phyloP scores from a whole-genome alignment of 2,329 filamentous ascomycete genomes.

The Orbilia blumenaviensis region DNA sequence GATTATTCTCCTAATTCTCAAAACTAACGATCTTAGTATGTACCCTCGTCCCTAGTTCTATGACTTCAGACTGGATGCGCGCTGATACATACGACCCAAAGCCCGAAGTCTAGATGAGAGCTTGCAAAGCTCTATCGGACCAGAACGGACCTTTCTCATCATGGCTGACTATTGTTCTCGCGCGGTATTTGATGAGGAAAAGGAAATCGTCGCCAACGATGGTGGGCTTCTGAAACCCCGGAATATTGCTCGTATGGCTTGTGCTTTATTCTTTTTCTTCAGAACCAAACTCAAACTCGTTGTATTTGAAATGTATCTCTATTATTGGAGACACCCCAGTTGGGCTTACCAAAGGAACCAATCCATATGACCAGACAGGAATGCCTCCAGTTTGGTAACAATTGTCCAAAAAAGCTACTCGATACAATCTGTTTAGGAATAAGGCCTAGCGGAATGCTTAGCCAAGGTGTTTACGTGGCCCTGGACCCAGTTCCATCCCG shows the following conservation, averaged over 20 bases:
- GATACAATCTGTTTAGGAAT: no score
- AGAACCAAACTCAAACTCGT: conserved; percentile 26
- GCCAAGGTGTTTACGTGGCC: no score
- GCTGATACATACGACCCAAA: neutral
- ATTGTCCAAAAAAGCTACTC: no score
- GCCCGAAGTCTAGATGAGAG: conserved; percentile 90
- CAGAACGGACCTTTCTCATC: conserved; percentile 73
- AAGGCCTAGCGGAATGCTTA: no score
- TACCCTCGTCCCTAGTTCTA: conserved; percentile 53
- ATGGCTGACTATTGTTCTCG: conserved; percentile 74
- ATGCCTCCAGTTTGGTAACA: no score
- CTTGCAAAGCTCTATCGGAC: conserved; percentile 76
- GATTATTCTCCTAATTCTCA: conserved; percentile 92
- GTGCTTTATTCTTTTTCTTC: conserved; percentile 26
- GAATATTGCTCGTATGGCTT: conserved; percentile 64
- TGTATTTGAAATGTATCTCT: conserved; percentile 35
- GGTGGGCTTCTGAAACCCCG: conserved; percentile 70
- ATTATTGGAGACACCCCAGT: neutral
- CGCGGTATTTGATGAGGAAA: conserved; percentile 72
- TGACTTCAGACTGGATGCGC: neutral
- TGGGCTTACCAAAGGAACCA: neutral
- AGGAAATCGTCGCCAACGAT: conserved; percentile 67
- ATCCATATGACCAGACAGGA: neutral
- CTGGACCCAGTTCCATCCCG: no score
- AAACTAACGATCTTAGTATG: conserved; percentile 87